These are phyloP conservation scores for Ganoderma leucocontextum DNA, from an alignment of 1,284 basidiomycete species.

Conservation along the genomic window DNA sequence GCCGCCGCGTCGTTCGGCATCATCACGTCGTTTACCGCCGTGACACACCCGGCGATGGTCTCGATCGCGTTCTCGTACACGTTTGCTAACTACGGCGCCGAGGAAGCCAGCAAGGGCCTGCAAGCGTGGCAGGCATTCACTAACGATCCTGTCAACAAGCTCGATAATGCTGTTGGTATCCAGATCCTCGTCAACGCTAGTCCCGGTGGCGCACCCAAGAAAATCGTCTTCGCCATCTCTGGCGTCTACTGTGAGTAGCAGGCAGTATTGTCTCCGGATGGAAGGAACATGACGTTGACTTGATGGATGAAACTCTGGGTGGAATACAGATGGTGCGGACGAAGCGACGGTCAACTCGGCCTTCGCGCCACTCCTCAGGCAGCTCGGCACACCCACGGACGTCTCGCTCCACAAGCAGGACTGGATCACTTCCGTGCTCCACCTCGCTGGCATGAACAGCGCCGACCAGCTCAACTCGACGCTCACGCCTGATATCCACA, in stretches of 20 bases:
- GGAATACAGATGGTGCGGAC: constrained; percentile 9
- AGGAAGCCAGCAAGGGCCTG: constrained; percentile 15
- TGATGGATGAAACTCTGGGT: not conserved
- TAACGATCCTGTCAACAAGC: constrained; percentile 12
- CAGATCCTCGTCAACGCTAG: constrained; percentile 15
- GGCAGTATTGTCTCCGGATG: too few relatives aligned
- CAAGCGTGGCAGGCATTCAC: constrained; percentile 22
- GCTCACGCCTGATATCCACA: constrained; percentile 8
- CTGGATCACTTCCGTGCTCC: constrained; percentile 20
- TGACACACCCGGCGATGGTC: constrained; percentile 14
- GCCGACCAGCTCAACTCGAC: constrained; percentile 14
- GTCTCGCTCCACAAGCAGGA: constrained; percentile 11
- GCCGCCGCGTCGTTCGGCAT: constrained; percentile 13
- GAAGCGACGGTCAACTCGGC: constrained; percentile 18
- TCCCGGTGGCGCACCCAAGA: not conserved
- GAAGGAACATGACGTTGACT: too few relatives aligned
- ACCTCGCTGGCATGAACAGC: constrained; percentile 12
- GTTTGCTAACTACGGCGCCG: constrained; percentile 13
- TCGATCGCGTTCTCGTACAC: constrained; percentile 18
- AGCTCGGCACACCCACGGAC: constrained; percentile 12
- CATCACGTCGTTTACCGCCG: constrained; percentile 11
- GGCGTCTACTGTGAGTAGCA: constrained; percentile 17
- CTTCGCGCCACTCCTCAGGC: constrained; percentile 15
- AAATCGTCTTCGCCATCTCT: constrained; percentile 12
- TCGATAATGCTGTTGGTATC: constrained; percentile 13